Percentiles rank a stretch among this genome's conserved stretches.
phyloP scores from a whole-genome alignment of 345 rosid genomes.

The Eucalyptus decipiens region DNA sequence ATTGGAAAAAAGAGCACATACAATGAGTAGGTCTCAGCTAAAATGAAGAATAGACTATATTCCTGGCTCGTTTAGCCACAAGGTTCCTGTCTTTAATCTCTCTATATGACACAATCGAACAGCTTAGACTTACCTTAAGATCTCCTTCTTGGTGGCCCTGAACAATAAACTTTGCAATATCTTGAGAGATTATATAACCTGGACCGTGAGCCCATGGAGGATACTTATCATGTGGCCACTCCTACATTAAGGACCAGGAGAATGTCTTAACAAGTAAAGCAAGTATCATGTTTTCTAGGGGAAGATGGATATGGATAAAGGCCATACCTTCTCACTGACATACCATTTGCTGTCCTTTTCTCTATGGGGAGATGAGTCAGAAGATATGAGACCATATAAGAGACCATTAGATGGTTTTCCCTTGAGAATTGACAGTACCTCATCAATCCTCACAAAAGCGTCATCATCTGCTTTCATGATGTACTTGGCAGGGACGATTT shows the following conservation, averaged over 20 bases:
- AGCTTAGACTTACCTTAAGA: constrained; percentile 30
- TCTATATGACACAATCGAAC: background rate
- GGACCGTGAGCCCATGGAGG: constrained; percentile 99
- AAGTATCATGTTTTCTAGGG: background rate
- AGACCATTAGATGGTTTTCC: constrained; percentile 49
- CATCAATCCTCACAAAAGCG: constrained; percentile 82
- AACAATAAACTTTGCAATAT: constrained; percentile 71
- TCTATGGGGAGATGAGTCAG: constrained; percentile 66
- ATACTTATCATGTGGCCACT: constrained; percentile 56
- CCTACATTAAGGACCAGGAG: constrained; percentile 21
- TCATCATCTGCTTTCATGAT: constrained; percentile 96
- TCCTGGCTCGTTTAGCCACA: background rate
- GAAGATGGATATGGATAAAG: background rate
- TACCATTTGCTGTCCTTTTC: constrained; percentile 84
- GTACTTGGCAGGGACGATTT: constrained; percentile 68
- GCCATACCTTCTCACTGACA: constrained; percentile 52
- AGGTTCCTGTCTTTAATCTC: background rate
- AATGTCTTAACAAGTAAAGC: background rate
- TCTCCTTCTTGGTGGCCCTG: constrained; percentile 52
- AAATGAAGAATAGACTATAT: background rate
- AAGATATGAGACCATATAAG: constrained; percentile 63
- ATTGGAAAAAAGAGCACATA: background rate
- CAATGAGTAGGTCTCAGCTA: background rate
- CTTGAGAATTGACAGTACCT: constrained; percentile 49
- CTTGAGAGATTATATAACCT: constrained; percentile 66